A percentile compares a stretch with the other conserved stretches of the same genome.
These are phyloP conservation scores for Mycocentrospora acerina DNA, from an alignment of 2,329 filamentous ascomycete genomes.

Conservation along the genomic window DNA sequence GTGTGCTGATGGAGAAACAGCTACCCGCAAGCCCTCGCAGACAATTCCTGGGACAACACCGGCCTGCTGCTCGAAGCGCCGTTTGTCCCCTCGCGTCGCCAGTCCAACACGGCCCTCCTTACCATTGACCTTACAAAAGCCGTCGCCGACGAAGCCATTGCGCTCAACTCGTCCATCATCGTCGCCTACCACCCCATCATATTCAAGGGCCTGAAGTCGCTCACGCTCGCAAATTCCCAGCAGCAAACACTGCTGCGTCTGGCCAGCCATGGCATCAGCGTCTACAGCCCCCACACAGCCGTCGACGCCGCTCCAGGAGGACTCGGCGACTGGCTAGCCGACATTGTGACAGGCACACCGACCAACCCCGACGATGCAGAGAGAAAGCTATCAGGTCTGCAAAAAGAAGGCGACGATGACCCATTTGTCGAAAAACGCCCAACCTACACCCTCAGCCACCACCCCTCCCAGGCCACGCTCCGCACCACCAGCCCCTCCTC, in stretches of 20 bases:
- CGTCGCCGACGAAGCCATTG: constrained; percentile 88
- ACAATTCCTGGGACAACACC: constrained; percentile 95
- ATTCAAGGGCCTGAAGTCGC: constrained; percentile 85
- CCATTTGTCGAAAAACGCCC: constrained; percentile 45
- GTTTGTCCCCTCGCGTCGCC: constrained; percentile 56
- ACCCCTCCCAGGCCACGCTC: constrained; percentile 48
- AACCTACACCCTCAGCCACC: constrained; percentile 49
- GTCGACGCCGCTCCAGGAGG: constrained; percentile 84
- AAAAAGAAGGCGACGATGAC: constrained; percentile 31
- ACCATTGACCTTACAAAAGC: constrained; percentile 88
- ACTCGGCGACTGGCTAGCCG: constrained; percentile 91
- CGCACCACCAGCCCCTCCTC: constrained; percentile 33
- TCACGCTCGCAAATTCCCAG: constrained; percentile 82
- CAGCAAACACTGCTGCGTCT: constrained; percentile 82
- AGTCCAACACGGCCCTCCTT: constrained; percentile 70
- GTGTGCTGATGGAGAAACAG: constrained; percentile 48
- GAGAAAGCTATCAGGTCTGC: constrained; percentile 1
- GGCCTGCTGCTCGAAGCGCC: constrained; percentile 74
- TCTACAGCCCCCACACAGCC: constrained; percentile 95
- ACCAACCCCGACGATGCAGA: constrained; percentile 15
- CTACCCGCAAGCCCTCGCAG: constrained; percentile 86
- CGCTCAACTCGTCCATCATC: constrained; percentile 72
- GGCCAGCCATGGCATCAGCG: constrained; percentile 82
- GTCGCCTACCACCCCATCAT: constrained; percentile 97
- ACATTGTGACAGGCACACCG: constrained; percentile 69